Evolutionary conservation across 2,329 filamentous ascomycete genomes (phyloP).

Genomic region (Teratosphaeria pseudoeucalypti): DNA sequence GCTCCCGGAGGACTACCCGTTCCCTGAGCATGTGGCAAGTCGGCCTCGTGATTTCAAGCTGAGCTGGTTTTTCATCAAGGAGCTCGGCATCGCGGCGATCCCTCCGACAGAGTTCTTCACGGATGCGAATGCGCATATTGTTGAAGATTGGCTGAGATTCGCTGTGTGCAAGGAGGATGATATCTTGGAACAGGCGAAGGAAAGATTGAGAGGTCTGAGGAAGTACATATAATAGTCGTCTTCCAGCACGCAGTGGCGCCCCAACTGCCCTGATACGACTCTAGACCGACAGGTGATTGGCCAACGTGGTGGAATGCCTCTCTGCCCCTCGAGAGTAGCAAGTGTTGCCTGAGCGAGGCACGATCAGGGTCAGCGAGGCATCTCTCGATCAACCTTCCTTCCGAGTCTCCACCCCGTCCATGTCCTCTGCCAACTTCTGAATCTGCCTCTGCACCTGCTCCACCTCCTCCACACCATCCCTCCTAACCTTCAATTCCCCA

Average conservation of each 20-base stretch:
- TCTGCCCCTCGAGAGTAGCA: neutral
- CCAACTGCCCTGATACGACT: neutral
- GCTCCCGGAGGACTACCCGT: slow-evolving; percentile 72
- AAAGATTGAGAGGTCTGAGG: slow-evolving; percentile 38
- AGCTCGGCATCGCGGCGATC: slow-evolving; percentile 90
- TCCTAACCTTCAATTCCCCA: neutral
- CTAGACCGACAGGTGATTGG: neutral
- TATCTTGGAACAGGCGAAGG: slow-evolving; percentile 47
- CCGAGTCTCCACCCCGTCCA: neutral
- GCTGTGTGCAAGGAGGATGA: slow-evolving; percentile 93
- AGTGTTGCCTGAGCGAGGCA: neutral
- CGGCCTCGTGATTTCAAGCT: slow-evolving; percentile 90
- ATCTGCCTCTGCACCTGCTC: neutral
- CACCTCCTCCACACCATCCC: neutral
- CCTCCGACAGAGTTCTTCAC: slow-evolving; percentile 97
- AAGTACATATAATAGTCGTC: slow-evolving; percentile 33
- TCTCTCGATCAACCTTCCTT: neutral
- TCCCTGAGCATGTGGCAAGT: slow-evolving; percentile 77
- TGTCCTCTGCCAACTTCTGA: neutral
- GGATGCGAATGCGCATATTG: slow-evolving; percentile 67
- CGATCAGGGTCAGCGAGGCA: neutral
- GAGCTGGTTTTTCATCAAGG: slow-evolving; percentile 92
- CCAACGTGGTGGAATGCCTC: neutral
- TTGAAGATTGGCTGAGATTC: slow-evolving; percentile 83
- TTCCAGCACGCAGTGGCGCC: neutral